Evolutionary conservation across 2,329 filamentous ascomycete species (phyloP), one percentile per base, ranked within the genome.

Genomic region (Paecilomyces sp.): DNA sequence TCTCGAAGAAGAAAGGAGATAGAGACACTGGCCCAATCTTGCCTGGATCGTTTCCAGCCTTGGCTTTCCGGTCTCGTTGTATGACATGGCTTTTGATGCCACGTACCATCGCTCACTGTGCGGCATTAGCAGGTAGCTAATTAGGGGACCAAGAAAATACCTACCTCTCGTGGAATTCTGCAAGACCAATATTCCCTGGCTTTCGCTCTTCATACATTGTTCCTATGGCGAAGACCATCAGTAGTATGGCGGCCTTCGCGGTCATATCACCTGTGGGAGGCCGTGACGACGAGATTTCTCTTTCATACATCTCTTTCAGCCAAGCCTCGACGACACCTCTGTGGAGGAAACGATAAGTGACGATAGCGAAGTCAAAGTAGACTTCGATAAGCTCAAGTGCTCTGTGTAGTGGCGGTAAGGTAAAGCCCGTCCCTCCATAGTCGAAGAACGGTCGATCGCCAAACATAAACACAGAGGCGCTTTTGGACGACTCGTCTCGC

Each of bases 321-420:
- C 82, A 85, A 0, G 63, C 57, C 56, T 82, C 78, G 0, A 84
- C 79, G 1, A 79, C 81, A 0, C 81, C 80, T 0, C 82, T 74
- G 64, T 86, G 83, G 22, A 86, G 65, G 59, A 85, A 83, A 3
- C 83, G 79, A 63, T 86, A 85, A 0, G 84, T 86, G 0, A 84
- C 82, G 22, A 84, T 82, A 6, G 82, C 84, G 59, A 83, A 83
- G 54, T 86, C 83, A 62, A 86, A 86, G 58, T 86, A 86, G 6
- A 83, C 72, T 7, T 76, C 74, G 3, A 86, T 70, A 1, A 85
- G 65, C 24, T 78, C 75, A 68, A 72, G 57, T 34, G 78, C 73
- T 47, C 73, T 74, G 0, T 70, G 67, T 6, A 74, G 70, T 53
- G 77, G 58, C 3, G 77, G 75, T 57, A 84, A 58, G 55, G 73